phyloP scores from a whole-genome alignment of 2,329 filamentous ascomycete genomes.

The Sclerotiophoma versabilis region DNA sequence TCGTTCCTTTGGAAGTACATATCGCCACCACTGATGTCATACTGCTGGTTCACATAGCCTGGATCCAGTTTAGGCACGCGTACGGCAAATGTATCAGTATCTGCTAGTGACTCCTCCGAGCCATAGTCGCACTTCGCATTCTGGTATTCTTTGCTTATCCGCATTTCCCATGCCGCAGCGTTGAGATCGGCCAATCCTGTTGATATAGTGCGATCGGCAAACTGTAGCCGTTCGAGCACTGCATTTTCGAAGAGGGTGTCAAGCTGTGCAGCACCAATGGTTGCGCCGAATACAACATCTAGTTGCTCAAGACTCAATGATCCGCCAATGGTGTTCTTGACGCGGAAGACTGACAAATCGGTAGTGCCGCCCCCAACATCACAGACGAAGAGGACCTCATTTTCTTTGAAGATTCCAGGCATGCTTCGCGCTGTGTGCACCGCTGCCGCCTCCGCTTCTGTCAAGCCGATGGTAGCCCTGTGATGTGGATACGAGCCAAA shows the following conservation, averaged over 20 bases:
- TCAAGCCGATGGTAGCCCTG: conserved; percentile 55
- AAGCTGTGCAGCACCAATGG: conserved; percentile 44
- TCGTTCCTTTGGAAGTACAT: conserved; percentile 36
- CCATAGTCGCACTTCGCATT: conserved; percentile 46
- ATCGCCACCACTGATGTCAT: conserved; percentile 27
- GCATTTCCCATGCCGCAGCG: conserved; percentile 39
- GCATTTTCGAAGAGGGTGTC: conserved; percentile 40
- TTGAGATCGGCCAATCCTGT: conserved; percentile 24
- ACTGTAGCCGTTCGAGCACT: conserved; percentile 29
- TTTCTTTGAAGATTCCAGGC: conserved; percentile 19
- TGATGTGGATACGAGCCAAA: conserved; percentile 56
- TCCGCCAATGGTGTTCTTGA: conserved; percentile 24
- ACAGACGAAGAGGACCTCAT: conserved; percentile 58
- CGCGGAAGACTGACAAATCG: conserved; percentile 50
- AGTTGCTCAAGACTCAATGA: conserved; percentile 40
- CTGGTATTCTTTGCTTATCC: conserved; percentile 47
- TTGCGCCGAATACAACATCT: conserved; percentile 46
- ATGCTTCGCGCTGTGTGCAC: conserved; percentile 52
- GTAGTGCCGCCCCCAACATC: conserved; percentile 61
- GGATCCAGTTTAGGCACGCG: conserved; percentile 38
- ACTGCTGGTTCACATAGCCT: conserved; percentile 21
- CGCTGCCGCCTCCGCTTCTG: conserved; percentile 62
- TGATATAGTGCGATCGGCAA: conserved; percentile 23
- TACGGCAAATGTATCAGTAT: conserved; percentile 39
- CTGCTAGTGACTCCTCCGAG: conserved; percentile 33